Evolutionary conservation across 495 filamentous ascomycete genomes (phyloP).

Genomic region (Parmelia sp.): DNA sequence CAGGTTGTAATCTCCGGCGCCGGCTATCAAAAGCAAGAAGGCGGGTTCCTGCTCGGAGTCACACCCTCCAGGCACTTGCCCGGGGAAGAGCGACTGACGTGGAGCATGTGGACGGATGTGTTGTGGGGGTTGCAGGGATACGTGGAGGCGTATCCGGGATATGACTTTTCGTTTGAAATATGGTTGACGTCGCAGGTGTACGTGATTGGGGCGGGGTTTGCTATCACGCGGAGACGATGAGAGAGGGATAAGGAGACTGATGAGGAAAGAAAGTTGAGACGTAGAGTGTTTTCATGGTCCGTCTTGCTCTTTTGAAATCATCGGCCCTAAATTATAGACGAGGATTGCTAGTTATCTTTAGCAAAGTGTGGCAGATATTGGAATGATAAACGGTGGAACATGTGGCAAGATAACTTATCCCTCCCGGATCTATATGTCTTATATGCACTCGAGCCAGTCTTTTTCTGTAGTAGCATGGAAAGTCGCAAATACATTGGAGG

Average conservation of each 20-base stretch:
- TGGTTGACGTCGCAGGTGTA: not conserved
- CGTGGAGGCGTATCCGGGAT: not conserved
- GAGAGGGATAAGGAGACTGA: not conserved
- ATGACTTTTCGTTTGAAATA: not conserved
- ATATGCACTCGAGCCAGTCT: too few species aligned
- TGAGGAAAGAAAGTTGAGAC: not conserved
- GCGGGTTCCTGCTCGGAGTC: not conserved
- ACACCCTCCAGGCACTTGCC: not conserved
- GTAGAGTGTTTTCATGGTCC: too few species aligned
- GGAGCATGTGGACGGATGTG: not conserved
- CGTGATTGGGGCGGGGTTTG: not conserved
- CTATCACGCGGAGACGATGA: not conserved
- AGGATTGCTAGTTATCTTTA: too few species aligned
- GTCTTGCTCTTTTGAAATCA: too few species aligned
- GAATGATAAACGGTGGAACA: too few species aligned
- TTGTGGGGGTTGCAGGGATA: not conserved
- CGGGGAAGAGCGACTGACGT: not conserved
- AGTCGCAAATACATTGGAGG: too few species aligned
- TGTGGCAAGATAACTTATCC: too few species aligned
- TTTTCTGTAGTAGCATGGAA: too few species aligned
- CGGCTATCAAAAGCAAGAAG: not conserved
- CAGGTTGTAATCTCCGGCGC: not conserved
- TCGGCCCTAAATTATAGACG: too few species aligned
- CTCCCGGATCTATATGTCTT: too few species aligned
- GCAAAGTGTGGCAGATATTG: too few species aligned